A percentile compares a stretch with the other conserved stretches of the same genome.
Conservation (phyloP, 371 early-diverging fungal genomes). For the Mucor sp. region DNA sequence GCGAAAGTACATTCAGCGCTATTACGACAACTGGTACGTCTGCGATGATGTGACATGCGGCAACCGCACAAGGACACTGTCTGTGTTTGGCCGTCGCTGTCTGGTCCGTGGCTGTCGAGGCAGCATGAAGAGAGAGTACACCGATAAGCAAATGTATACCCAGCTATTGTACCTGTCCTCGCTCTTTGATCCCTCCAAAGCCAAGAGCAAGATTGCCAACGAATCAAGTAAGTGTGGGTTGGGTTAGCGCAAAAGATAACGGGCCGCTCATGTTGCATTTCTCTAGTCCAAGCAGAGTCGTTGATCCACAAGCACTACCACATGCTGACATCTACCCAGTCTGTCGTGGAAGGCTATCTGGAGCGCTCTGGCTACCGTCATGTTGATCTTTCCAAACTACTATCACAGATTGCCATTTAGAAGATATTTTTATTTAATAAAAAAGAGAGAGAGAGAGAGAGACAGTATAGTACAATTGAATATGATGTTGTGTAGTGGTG, state of each 20-base stretch:
- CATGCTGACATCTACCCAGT: slow-evolving; percentile 33
- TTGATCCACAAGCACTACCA: slow-evolving; percentile 27
- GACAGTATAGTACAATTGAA: not conserved
- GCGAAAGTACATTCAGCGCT: slow-evolving; percentile 66
- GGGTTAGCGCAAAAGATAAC: not conserved
- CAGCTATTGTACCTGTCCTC: slow-evolving; percentile 49
- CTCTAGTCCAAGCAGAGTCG: slow-evolving; percentile 25
- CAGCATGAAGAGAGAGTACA: slow-evolving; percentile 57
- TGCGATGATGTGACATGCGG: slow-evolving; percentile 81
- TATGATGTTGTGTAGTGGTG: not conserved
- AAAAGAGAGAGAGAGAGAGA: not conserved
- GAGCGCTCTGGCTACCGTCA: slow-evolving; percentile 63
- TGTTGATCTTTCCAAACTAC: slow-evolving; percentile 62
- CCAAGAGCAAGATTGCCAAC: slow-evolving; percentile 18
- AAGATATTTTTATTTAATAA: not conserved
- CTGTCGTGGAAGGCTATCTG: slow-evolving; percentile 57
- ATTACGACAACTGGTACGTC: slow-evolving; percentile 70
- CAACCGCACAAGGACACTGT: slow-evolving; percentile 62
- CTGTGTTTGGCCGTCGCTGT: slow-evolving; percentile 79
- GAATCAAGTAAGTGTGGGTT: not conserved
- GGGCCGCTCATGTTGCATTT: too few relatives aligned
- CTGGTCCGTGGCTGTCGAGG: slow-evolving; percentile 71
- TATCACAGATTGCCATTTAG: slow-evolving; percentile 27
- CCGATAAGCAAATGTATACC: slow-evolving; percentile 52
- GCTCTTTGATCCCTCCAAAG: slow-evolving; percentile 45